These are phyloP conservation scores for Candida andamanensis DNA, from an alignment of 805 yeast species.

Conservation along the genomic window DNA sequence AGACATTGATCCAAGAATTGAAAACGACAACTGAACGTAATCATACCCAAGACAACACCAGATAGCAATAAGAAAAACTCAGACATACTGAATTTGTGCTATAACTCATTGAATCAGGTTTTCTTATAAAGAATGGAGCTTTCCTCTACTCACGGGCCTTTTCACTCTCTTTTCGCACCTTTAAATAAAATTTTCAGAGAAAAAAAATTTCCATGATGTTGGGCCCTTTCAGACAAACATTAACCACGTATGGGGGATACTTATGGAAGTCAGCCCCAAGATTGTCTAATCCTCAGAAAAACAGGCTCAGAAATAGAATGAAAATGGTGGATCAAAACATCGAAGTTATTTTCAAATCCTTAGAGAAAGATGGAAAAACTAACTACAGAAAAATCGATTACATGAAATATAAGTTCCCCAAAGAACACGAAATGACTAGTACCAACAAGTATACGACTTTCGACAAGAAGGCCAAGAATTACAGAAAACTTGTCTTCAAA, in stretches of 20 bases:
- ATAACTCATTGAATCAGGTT: no score
- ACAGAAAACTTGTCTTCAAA: slow-evolving; percentile 83
- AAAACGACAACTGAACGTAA: no score
- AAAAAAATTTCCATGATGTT: slow-evolving; percentile 39
- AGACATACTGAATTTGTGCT: no score
- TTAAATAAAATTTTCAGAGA: no score
- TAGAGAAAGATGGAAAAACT: slow-evolving; percentile 19
- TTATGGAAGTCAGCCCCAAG: slow-evolving; percentile 55
- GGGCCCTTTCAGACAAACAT: slow-evolving; percentile 66
- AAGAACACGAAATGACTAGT: slow-evolving; percentile 74
- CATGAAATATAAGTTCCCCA: slow-evolving; percentile 51
- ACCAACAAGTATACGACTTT: slow-evolving; percentile 85
- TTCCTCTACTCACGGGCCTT: no score
- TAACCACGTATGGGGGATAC: slow-evolving; percentile 62
- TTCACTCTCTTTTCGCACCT: no score
- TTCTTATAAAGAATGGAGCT: no score
- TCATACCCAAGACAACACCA: no score
- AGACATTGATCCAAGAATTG: no score
- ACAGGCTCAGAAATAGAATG: slow-evolving; percentile 79
- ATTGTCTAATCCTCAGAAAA: slow-evolving; percentile 73
- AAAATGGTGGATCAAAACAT: slow-evolving; percentile 76
- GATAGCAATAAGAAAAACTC: no score
- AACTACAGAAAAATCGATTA: slow-evolving; percentile 34
- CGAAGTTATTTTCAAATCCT: slow-evolving; percentile 47
- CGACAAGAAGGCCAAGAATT: slow-evolving; percentile 65